Base-by-base conservation (phyloP, 441 rosid species). In the California macrophylla region DNA sequence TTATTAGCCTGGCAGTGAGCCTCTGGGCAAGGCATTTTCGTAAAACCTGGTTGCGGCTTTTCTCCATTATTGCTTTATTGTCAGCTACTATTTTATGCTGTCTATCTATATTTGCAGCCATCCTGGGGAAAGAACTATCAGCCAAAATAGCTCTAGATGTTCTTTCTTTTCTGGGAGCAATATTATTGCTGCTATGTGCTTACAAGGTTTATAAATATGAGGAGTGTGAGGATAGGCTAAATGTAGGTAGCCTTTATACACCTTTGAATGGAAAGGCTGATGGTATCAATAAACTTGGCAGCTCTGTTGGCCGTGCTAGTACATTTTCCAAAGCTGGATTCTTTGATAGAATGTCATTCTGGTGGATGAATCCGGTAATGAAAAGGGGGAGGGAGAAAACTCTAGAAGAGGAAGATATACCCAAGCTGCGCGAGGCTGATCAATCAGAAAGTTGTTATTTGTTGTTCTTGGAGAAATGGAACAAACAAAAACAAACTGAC, bases 291-390 rank as follows among this genome's bases (percentile, higher is more conserved):
- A 78, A 84, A 78, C 3, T 36, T 0, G 77, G 76, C 75, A 21
- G 18, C 18, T 47, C 20, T 9, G 74, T 28, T 54, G 72, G 61
- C 2, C 73, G 74, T 71, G 85, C 76, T 29, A 80, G 85, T 42
- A 72, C 73, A 26, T 89, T 92, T 79, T 83, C 87, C 1, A 72
- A 69, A 71, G 97, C 96, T 56, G 89, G 98, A 16, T 74, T 87
- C 76, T 79, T 92, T 52, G 79, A 85, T 72, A 82, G 28, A 75
- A 71, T 92, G 76, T 79, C 94, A 16, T 95, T 95, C 80, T 92
- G 95, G 95, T 92, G 99, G 99, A 66, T 95, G 83, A 92, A 92
- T 76, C 75, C 86, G 10, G 67, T 94, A 75, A 85, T 94, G 88
- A 89, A 80, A 81, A 80, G 28, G 72, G 99, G 98, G 1, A 80